Conservation (phyloP, 306 rosid genomes). For the Quercus alba region DNA sequence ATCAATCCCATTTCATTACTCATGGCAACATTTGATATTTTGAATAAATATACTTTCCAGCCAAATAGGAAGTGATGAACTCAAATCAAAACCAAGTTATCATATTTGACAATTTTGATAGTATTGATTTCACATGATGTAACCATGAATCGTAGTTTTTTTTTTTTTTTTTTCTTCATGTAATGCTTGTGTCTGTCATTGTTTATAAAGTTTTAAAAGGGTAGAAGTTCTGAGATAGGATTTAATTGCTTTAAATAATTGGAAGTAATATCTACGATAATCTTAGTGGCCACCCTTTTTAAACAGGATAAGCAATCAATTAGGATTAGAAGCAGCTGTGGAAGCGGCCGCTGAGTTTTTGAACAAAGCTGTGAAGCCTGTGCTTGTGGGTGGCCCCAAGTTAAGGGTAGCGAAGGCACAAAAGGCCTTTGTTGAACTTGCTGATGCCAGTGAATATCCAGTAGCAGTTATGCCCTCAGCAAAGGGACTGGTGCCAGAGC, state of each 20-base stretch:
- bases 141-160: neutral
- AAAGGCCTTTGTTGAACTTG: conserved; percentile 63
- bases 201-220: neutral
- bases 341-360: conserved; percentile 76
- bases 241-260: neutral
- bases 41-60: neutral
- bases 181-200: neutral
- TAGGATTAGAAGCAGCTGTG: conserved; percentile 84
- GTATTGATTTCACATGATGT: neutral
- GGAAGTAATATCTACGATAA: neutral
- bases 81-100: neutral
- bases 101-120: neutral
- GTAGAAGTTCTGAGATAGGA: too few relatives aligned
- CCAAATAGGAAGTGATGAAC: neutral
- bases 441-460: conserved; percentile 77
- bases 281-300: neutral
- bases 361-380: conserved; percentile 80
- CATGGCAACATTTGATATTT: neutral
- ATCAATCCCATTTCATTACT: neutral
- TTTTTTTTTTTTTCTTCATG: neutral
- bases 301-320: conserved; percentile 58
- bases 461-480: conserved; percentile 80
- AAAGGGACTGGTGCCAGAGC: conserved; percentile 80
- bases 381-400: conserved; percentile 78
- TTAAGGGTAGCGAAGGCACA: conserved; percentile 67